These are phyloP conservation scores for Thielaviopsis punctulata DNA, from an alignment of 2,329 filamentous ascomycete species.

Conservation along the genomic window DNA sequence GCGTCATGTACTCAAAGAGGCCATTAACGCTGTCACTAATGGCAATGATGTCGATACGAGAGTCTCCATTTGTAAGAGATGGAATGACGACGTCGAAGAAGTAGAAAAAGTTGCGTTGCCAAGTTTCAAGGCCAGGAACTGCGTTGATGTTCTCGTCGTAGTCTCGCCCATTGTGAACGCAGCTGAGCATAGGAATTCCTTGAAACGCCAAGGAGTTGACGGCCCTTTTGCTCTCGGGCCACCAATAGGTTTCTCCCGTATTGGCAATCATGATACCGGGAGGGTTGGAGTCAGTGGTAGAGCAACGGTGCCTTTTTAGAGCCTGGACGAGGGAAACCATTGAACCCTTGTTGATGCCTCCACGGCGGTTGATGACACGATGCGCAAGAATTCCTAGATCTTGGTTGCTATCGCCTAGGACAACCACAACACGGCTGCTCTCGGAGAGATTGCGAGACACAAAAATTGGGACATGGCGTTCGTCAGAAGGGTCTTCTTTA, in stretches of 20 bases:
- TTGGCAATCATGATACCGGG: slow-evolving; percentile 62
- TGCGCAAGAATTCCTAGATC: slow-evolving; percentile 62
- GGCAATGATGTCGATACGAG: slow-evolving; percentile 52
- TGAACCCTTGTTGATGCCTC: slow-evolving; percentile 55
- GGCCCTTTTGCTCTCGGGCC: slow-evolving; percentile 41
- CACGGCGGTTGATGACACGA: slow-evolving; percentile 42
- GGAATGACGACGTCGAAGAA: slow-evolving; percentile 49
- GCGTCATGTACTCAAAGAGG: slow-evolving; percentile 39
- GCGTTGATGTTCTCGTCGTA: slow-evolving; percentile 27
- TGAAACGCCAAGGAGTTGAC: slow-evolving; percentile 42
- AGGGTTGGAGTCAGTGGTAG: slow-evolving; percentile 18
- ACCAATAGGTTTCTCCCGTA: slow-evolving; percentile 61
- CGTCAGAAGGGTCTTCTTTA: slow-evolving; percentile 20
- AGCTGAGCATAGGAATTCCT: slow-evolving; percentile 42
- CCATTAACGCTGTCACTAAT: slow-evolving; percentile 47
- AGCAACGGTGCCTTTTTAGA: slow-evolving; percentile 23
- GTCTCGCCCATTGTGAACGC: slow-evolving; percentile 37
- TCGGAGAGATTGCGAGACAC: slow-evolving; percentile 30
- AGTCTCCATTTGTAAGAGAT: slow-evolving; percentile 27
- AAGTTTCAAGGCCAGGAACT: slow-evolving; percentile 1
- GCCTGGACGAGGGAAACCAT: slow-evolving; percentile 43
- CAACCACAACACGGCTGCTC: slow-evolving; percentile 48
- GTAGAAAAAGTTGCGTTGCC: slow-evolving; percentile 33
- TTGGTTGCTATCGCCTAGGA: slow-evolving; percentile 56
- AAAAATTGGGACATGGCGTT: slow-evolving; percentile 55